Conservation (phyloP, 805 yeast genomes). For the Candida chauliodis region DNA sequence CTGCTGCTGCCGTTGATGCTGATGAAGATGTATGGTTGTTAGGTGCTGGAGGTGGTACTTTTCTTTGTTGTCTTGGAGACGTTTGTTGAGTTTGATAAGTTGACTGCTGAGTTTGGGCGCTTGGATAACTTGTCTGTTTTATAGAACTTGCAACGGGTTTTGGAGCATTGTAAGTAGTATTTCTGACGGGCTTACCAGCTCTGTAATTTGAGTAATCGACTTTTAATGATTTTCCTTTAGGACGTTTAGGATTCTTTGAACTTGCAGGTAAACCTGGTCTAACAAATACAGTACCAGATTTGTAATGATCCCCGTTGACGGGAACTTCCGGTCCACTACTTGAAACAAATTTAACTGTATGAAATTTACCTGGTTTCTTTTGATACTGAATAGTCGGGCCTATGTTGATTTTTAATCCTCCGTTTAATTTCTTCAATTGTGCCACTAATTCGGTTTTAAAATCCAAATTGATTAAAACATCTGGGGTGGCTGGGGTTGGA, state of each 20-base stretch:
- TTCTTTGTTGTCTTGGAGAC: slow-evolving; percentile 18
- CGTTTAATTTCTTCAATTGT: slow-evolving; percentile 60
- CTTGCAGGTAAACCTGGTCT: slow-evolving; percentile 74
- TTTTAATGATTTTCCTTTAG: slow-evolving; percentile 48
- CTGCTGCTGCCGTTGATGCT: slow-evolving; percentile 9
- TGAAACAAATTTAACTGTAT: slow-evolving; percentile 64
- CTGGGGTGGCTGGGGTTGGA: slow-evolving; percentile 59
- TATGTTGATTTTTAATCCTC: slow-evolving; percentile 57
- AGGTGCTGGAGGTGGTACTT: slow-evolving; percentile 10
- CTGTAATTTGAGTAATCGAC: slow-evolving; percentile 44
- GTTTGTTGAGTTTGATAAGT: not conserved
- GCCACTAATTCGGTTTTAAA: slow-evolving; percentile 89
- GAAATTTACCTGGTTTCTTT: slow-evolving; percentile 86
- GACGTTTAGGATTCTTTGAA: slow-evolving; percentile 69
- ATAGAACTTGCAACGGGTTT: slow-evolving; percentile 10
- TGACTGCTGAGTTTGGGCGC: slow-evolving; percentile 15
- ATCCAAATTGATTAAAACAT: slow-evolving; percentile 71
- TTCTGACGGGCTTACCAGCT: slow-evolving; percentile 21
- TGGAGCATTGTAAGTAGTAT: slow-evolving; percentile 4
- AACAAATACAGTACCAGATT: slow-evolving; percentile 83
- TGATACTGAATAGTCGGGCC: slow-evolving; percentile 75
- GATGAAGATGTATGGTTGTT: slow-evolving; percentile 10
- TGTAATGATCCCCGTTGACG: slow-evolving; percentile 65
- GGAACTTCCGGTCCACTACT: slow-evolving; percentile 59
- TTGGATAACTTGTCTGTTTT: slow-evolving; percentile 3